Evolutionary conservation across 208 protist genomes (phyloP).

Genomic region (Strigomonas galati): DNA sequence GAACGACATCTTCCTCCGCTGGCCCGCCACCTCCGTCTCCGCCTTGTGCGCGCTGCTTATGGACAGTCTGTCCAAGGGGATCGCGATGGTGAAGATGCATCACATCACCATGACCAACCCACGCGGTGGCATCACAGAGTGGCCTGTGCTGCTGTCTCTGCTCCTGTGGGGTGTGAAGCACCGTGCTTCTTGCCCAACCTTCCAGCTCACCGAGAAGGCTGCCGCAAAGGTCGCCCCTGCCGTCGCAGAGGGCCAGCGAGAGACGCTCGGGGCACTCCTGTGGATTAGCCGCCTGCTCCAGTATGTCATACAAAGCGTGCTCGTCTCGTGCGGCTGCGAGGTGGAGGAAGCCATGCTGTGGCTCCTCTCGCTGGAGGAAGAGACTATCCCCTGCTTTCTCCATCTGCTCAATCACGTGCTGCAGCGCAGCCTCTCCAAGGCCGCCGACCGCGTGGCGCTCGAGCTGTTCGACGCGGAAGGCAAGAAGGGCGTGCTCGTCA

Average conservation of each 20-base stretch:
- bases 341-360: slow-evolving; percentile 71
- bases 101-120: slow-evolving; percentile 75
- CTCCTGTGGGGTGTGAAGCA: slow-evolving; percentile 73
- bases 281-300: slow-evolving; percentile 78
- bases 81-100: slow-evolving; percentile 81
- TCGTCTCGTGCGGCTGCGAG: slow-evolving; percentile 66
- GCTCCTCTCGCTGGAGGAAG: slow-evolving; percentile 41
- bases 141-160: slow-evolving; percentile 79
- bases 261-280: slow-evolving; percentile 35
- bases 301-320: slow-evolving; percentile 83
- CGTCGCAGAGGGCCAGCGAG: slow-evolving; percentile 17
- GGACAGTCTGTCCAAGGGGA: slow-evolving; percentile 44
- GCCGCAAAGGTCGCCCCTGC: background rate
- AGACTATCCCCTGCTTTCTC: slow-evolving; percentile 74
- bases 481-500: slow-evolving; percentile 61
- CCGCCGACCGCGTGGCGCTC: slow-evolving; percentile 70
- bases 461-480: slow-evolving; percentile 43
- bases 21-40: slow-evolving; percentile 43
- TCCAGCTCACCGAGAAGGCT: background rate
- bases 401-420: slow-evolving; percentile 81
- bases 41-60: slow-evolving; percentile 73
- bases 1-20: slow-evolving; percentile 36
- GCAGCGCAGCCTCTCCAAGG: slow-evolving; percentile 84
- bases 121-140: slow-evolving; percentile 53
- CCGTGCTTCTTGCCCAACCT: background rate